Evolutionary conservation across 164 flowering plant genomes (phyloP), one percentile per base, ranked within the genome.

Genomic region (Umbilicus rupestris): DNA sequence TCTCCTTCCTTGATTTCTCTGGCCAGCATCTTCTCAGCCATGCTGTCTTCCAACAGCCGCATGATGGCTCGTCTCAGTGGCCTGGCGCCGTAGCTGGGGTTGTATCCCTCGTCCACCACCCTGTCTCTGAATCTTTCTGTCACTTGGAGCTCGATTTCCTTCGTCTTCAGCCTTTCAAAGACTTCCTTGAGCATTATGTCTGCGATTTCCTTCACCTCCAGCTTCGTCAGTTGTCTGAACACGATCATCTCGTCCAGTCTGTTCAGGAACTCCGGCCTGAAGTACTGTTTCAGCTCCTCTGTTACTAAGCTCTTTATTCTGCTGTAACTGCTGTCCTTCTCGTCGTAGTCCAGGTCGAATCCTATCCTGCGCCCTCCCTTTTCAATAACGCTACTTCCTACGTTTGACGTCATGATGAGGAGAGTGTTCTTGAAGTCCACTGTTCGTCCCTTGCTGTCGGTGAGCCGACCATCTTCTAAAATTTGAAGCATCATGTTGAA

Each of bases 361-460:
- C 94, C 94, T 41, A 87, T 76, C 41, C 81, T 68, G 71, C 66
- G 81, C 69, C 87, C 74, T 35, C 96, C 94, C 76, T 83, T 89
- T 31, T 86, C 88, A 66, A 92, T 89, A 75, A 88, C 81, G 55
- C 77, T 67, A 60, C 92, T 87, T 16, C 96, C 98, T 55, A 92
- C 83, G 72, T 92, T 92, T 19, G 98, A 92, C n/a, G 98, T 92
- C 96, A 92, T 92, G 57, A 89, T 81, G 17, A 92, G 66, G 73
- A 92, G 73, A 3, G 92, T 79, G 66, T 92, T 89, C 77, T 85
- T 92, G 69, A 92, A 89, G 44, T 87, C 84, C 19, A 87, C 96
- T 69, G 84, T 83, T 52, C 94, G 76, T 26, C 98, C 98, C 92
- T 91, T 75, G 64, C 6, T 39, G 76, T 92, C 92, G 14, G 96